These are phyloP conservation scores for Diplodia seriata DNA, from an alignment of 2,329 filamentous ascomycete genomes.

Conservation along the genomic window DNA sequence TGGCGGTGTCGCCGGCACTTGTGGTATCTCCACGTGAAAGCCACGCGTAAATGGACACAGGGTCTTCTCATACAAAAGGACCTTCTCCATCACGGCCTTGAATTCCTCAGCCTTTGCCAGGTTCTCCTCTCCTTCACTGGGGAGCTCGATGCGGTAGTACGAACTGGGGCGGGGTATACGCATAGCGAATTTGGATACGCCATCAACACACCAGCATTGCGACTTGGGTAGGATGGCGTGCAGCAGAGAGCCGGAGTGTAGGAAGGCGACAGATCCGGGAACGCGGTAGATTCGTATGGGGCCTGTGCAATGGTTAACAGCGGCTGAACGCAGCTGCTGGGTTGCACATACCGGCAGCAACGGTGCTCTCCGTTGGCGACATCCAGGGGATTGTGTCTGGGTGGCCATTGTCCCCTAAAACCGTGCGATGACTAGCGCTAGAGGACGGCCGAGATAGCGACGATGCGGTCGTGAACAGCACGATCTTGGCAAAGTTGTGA, in stretches of 20 bases:
- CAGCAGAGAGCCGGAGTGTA: constrained; percentile 82
- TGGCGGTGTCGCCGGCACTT: constrained; percentile 66
- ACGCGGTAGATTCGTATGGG: constrained; percentile 84
- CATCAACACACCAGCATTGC: constrained; percentile 92
- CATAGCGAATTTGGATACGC: constrained; percentile 83
- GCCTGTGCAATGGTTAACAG: constrained; percentile 54
- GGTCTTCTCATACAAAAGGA: constrained; percentile 87
- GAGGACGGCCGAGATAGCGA: constrained; percentile 45
- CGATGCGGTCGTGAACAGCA: constrained; percentile 62
- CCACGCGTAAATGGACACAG: constrained; percentile 81
- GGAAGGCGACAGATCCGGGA: constrained; percentile 83
- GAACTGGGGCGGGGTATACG: constrained; percentile 76
- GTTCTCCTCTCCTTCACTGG: constrained; percentile 69
- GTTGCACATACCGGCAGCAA: constrained; percentile 71
- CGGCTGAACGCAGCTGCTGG: constrained; percentile 17
- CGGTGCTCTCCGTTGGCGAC: constrained; percentile 78
- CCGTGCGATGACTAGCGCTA: constrained; percentile 40
- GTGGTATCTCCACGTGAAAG: constrained; percentile 77
- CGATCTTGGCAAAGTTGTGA: constrained; percentile 75
- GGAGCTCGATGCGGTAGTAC: constrained; percentile 91
- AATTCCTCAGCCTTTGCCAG: constrained; percentile 69
- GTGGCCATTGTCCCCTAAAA: constrained; percentile 52
- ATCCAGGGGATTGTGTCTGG: constrained; percentile 74
- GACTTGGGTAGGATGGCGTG: constrained; percentile 88
- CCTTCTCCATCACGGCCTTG: constrained; percentile 71